These are phyloP conservation scores for Candida nemodendra DNA, from an alignment of 805 yeast genomes.

Conservation along the genomic window DNA sequence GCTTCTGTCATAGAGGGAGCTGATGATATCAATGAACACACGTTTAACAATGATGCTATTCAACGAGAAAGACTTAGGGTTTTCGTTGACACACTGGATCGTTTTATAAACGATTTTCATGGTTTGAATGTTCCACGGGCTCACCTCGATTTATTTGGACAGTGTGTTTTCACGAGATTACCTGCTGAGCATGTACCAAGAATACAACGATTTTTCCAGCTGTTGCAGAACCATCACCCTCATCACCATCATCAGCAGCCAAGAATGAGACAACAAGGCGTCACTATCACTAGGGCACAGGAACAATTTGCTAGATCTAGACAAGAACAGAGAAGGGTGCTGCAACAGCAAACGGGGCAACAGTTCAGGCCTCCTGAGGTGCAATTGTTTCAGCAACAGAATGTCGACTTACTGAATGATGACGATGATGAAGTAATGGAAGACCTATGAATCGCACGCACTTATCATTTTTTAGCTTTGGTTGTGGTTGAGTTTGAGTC, in stretches of 20 bases:
- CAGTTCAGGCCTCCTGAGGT: conserved; percentile 9
- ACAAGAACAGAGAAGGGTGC: conserved; percentile 9
- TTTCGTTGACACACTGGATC: conserved; percentile 28
- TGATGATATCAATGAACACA: conserved; percentile 17
- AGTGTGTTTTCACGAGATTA: conserved; percentile 29
- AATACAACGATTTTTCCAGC: conserved; percentile 32
- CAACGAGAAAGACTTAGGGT: conserved; percentile 26
- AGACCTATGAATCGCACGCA: conserved; percentile 20
- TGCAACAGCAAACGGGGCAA: conserved; percentile 3
- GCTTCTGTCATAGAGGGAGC: conserved; percentile 27
- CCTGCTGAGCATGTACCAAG: conserved; percentile 32
- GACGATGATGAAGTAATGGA: conserved; percentile 46
- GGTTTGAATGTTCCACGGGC: conserved; percentile 26
- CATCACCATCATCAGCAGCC: conserved; percentile 14
- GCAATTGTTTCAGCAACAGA: conserved; percentile 29
- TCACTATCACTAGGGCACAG: conserved; percentile 5
- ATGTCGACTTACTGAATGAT: conserved; percentile 33
- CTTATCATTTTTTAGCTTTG: too few species aligned
- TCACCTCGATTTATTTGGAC: conserved; percentile 30
- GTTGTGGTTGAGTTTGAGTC: too few species aligned
- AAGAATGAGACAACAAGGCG: conserved; percentile 2
- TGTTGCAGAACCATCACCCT: conserved; percentile 23
- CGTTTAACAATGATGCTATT: conserved; percentile 19
- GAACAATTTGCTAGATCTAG: conserved; percentile 11
- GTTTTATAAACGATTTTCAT: conserved; percentile 30